A percentile compares a stretch with the other conserved stretches of the same genome.
Conservation (phyloP, 768 basidiomycete genomes). For the Phlebiopsis flavidoalba region DNA sequence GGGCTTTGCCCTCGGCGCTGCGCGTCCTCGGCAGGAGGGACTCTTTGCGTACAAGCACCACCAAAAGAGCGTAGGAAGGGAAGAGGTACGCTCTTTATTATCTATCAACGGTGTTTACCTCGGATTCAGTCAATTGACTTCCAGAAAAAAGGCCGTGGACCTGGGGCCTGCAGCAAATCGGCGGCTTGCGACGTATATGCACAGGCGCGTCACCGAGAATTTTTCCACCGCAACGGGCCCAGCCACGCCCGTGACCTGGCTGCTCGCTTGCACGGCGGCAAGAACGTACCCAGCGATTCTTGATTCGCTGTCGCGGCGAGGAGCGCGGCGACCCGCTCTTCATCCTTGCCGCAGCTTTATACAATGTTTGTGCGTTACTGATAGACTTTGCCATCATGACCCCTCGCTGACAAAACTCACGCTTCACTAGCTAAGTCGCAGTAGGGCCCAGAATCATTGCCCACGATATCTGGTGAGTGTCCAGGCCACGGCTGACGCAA, state of each 20-base stretch:
- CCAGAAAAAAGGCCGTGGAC: constrained; percentile 44
- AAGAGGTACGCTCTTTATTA: constrained; percentile 39
- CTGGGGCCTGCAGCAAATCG: constrained; percentile 45
- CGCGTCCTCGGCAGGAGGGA: constrained; percentile 47
- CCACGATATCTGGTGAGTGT: too few relatives aligned
- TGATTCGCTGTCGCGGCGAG: constrained; percentile 53
- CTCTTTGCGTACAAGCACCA: constrained; percentile 49
- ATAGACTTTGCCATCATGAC: not conserved
- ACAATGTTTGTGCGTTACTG: constrained; percentile 43
- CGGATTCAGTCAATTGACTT: not conserved
- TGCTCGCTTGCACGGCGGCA: constrained; percentile 55
- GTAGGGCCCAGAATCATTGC: too few relatives aligned
- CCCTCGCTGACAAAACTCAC: not conserved
- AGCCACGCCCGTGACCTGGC: constrained; percentile 52
- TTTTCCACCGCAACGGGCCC: constrained; percentile 40
- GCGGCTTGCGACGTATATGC: constrained; percentile 62
- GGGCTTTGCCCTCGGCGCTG: constrained; percentile 55
- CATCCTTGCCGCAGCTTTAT: constrained; percentile 54
- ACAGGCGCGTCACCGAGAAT: constrained; percentile 42
- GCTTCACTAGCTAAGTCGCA: too few relatives aligned
- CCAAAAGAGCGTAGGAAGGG: constrained; percentile 47
- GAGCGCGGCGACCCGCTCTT: constrained; percentile 49
- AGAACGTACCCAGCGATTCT: constrained; percentile 50
- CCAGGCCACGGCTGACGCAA: too few relatives aligned
- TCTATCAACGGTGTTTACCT: not conserved